Evolutionary conservation across 192 early-diverging fungal species (phyloP), one percentile per base, ranked within the genome.

Genomic region (Coemansia sp.): DNA sequence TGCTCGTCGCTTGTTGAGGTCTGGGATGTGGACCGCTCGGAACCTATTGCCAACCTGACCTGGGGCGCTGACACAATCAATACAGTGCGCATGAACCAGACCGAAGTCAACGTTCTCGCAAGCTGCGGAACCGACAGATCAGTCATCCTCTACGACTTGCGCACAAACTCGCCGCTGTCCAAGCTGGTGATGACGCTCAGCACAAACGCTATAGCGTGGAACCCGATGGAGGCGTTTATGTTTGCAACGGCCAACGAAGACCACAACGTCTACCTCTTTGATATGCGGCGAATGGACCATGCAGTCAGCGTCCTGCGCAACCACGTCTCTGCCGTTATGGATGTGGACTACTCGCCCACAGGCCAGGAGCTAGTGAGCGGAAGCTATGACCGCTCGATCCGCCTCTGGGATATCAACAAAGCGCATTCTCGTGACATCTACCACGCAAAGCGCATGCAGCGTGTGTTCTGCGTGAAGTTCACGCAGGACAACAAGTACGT

Each of bases 391-490:
- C 87, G 89, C 37, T 90, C 95, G 0, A 62, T 99, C 22, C 87
- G 96, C 28, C 87, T 99, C 23, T 99, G 88, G 82, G 86, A 90
- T 40, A 84, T 85, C 4, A 75, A 86, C 27, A 77, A 85, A 7
- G 94, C 94, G 14, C 91, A 93, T 73, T 88, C 85, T 54, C 86
- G 92, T 37, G 97, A 98, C 68, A 85, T 94, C 31, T 99, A 99
- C 78, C 94, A 97, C 81, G 93, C 96, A 10, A 94, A 97, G 79
- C 92, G 97, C 55, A 99, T 99, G 97, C 97, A 98, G 74, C 84
- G 89, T 17, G 87, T 97, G 29, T 98, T 97, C 69, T 90, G 89
- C 57, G 95, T 95, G 20, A 86, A 90, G 58, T 99, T 84, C 74
- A 90, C 88, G 50, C 94, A 96, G 92, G 97, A 99, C 72, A 85